phyloP scores from a whole-genome alignment of 768 basidiomycete species.

The Steccherinum ochraceum region DNA sequence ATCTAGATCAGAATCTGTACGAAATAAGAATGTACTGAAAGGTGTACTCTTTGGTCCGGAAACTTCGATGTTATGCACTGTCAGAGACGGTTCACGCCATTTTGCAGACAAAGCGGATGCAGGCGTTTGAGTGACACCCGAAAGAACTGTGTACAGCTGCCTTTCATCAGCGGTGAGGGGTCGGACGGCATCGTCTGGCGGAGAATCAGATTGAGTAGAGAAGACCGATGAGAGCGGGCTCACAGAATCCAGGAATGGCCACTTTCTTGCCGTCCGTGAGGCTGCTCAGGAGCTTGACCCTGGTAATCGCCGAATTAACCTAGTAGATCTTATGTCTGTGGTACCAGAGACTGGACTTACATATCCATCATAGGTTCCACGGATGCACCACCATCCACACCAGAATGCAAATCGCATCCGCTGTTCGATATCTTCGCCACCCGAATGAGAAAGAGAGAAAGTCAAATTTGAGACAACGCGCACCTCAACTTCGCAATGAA shows the following conservation, averaged over 20 bases:
- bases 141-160: constrained; percentile 60
- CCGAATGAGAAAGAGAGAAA: background rate
- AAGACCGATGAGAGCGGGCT: constrained; percentile 23
- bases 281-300: constrained; percentile 73
- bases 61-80: constrained; percentile 78
- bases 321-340: too few species aligned
- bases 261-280: constrained; percentile 58
- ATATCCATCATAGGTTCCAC: constrained; percentile 93
- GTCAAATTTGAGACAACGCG: constrained; percentile 2
- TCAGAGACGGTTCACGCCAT: constrained; percentile 90
- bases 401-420: constrained; percentile 84
- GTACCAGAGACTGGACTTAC: too few species aligned
- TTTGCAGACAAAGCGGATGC: constrained; percentile 65
- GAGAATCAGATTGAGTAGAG: background rate
- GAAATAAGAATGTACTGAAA: background rate
- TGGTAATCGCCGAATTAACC: too few species aligned
- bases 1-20: background rate
- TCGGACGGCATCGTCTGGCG: constrained; percentile 75
- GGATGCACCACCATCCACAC: constrained; percentile 86
- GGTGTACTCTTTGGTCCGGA: constrained; percentile 73
- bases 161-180: constrained; percentile 62
- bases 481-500: constrained; percentile 79
- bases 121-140: constrained; percentile 60
- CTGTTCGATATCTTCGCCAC: constrained; percentile 73
- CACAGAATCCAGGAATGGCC: constrained; percentile 79